Percentiles rank a stretch among this genome's conserved stretches.
These are phyloP conservation scores for Pseudogymnoascus sp. DNA, from an alignment of 2,329 filamentous ascomycete species.

Conservation along the genomic window DNA sequence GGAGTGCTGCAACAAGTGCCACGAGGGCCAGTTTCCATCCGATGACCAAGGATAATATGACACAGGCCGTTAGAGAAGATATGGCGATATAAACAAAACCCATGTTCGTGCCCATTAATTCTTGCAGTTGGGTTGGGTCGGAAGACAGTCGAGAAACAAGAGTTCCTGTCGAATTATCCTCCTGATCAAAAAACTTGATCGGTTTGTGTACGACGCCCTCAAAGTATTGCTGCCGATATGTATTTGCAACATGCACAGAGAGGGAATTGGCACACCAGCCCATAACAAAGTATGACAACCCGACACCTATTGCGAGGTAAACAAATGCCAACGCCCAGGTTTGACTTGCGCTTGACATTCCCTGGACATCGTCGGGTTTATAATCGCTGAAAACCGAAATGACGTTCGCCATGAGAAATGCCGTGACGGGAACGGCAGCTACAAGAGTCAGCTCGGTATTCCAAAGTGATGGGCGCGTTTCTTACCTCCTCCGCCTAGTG, in stretches of 20 bases:
- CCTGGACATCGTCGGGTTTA: slow-evolving; percentile 14
- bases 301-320: slow-evolving; percentile 45
- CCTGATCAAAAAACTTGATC: slow-evolving; percentile 35
- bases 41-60: slow-evolving; percentile 61
- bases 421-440: slow-evolving; percentile 42
- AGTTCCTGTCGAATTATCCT: slow-evolving; percentile 40
- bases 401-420: slow-evolving; percentile 47
- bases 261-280: slow-evolving; percentile 35
- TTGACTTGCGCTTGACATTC: neutral
- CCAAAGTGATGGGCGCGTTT: neutral
- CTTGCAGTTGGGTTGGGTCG: slow-evolving; percentile 41
- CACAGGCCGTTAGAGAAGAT: slow-evolving; percentile 56
- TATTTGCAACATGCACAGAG: slow-evolving; percentile 26
- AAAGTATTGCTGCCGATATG: slow-evolving; percentile 38
- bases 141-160: slow-evolving; percentile 39
- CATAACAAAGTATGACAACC: slow-evolving; percentile 45
- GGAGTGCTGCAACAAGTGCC: slow-evolving; percentile 50
- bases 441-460: neutral
- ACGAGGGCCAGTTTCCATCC: slow-evolving; percentile 72
- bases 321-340: slow-evolving; percentile 60
- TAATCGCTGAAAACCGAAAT: slow-evolving; percentile 38
- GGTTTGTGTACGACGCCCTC: slow-evolving; percentile 36
- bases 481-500: slow-evolving; percentile 20
- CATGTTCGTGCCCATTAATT: slow-evolving; percentile 40
- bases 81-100: slow-evolving; percentile 53